phyloP scores from a whole-genome alignment of 2,329 filamentous ascomycete species.

The Lachnellula hyalina region DNA sequence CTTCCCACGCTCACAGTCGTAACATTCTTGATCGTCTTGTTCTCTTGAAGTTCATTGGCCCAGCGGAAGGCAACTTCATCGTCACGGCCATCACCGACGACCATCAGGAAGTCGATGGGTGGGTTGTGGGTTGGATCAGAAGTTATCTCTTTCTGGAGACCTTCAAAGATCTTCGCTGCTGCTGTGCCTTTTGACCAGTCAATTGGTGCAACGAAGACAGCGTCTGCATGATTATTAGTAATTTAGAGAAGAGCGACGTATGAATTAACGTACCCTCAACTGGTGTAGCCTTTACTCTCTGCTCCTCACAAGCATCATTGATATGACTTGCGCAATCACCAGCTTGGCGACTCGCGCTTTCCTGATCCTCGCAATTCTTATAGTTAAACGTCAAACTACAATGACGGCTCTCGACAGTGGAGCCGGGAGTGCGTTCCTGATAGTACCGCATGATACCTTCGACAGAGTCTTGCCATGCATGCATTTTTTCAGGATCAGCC shows the following conservation, averaged over 20 bases:
- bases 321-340: slow-evolving; percentile 91
- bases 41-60: slow-evolving; percentile 70
- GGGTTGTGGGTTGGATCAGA: slow-evolving; percentile 31
- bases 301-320: slow-evolving; percentile 83
- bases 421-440: slow-evolving; percentile 80
- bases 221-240: slow-evolving; percentile 37
- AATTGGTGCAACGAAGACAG: slow-evolving; percentile 76
- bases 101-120: slow-evolving; percentile 76
- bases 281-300: slow-evolving; percentile 78
- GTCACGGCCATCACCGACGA: slow-evolving; percentile 85
- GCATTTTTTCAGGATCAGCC: slow-evolving; percentile 64
- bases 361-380: slow-evolving; percentile 71
- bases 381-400: slow-evolving; percentile 91
- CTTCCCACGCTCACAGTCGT: slow-evolving; percentile 82
- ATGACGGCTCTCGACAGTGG: slow-evolving; percentile 83
- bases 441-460: slow-evolving; percentile 83
- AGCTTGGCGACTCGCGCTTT: slow-evolving; percentile 70
- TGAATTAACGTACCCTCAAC: slow-evolving; percentile 47
- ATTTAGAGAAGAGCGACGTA: not conserved
- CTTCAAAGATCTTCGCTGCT: slow-evolving; percentile 65
- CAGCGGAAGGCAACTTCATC: slow-evolving; percentile 93
- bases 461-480: slow-evolving; percentile 78
- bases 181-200: slow-evolving; percentile 87
- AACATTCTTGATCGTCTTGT: slow-evolving; percentile 59
- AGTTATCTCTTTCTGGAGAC: slow-evolving; percentile 40